A percentile compares a stretch with the other conserved stretches of the same genome.
phyloP scores from a whole-genome alignment of 495 filamentous ascomycete genomes.

The Zalerion maritima region DNA sequence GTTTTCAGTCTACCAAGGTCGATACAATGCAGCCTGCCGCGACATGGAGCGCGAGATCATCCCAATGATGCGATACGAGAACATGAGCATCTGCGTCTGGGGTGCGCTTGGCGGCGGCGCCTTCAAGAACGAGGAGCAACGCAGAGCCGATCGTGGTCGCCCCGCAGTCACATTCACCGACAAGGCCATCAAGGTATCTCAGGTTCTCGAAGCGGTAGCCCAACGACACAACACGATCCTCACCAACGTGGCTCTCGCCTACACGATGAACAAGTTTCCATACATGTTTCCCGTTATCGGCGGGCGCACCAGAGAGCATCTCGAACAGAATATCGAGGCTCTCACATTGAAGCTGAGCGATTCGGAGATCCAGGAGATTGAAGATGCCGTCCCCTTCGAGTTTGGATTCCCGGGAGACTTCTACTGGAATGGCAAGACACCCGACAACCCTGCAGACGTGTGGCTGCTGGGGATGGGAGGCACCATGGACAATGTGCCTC shows the following conservation, averaged over 20 bases:
- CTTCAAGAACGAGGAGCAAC: constrained; percentile 41
- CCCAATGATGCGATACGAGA: constrained; percentile 47
- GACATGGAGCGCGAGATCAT: constrained; percentile 61
- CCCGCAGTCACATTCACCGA: constrained; percentile 9
- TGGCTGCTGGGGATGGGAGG: constrained; percentile 29
- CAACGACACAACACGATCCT: constrained; percentile 34
- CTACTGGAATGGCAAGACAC: constrained; percentile 25
- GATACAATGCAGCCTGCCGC: constrained; percentile 43
- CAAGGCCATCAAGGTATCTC: constrained; percentile 35
- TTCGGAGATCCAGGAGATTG: constrained; percentile 52
- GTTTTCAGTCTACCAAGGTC: constrained; percentile 55
- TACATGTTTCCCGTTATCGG: constrained; percentile 69
- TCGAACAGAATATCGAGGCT: constrained; percentile 56
- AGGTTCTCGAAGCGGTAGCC: constrained; percentile 43
- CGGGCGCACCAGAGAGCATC: constrained; percentile 39
- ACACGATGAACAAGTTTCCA: constrained; percentile 57
- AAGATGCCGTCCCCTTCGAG: constrained; percentile 45
- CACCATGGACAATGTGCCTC: constrained; percentile 28
- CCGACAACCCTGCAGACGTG: constrained; percentile 26
- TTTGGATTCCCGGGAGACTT: constrained; percentile 45
- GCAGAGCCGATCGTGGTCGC: constrained; percentile 15
- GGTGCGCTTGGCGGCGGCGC: constrained; percentile 47
- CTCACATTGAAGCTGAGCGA: constrained; percentile 38
- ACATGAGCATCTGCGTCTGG: constrained; percentile 58
- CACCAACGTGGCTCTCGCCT: constrained; percentile 53